Conservation (phyloP, 176 grass and related monocot species). For the Lolium multiflorum region DNA sequence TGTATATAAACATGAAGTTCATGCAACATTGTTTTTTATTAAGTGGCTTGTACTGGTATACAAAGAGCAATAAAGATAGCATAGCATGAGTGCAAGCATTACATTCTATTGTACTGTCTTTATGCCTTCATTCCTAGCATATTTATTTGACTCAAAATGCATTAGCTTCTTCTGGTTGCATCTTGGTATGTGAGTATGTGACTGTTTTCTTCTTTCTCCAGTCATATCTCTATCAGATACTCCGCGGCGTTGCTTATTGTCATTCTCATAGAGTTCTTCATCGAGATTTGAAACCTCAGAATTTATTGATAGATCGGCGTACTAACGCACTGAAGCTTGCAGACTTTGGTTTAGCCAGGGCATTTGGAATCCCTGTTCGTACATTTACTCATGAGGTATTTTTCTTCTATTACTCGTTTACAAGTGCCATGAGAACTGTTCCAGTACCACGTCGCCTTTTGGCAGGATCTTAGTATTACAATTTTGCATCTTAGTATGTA, state of each 20-base stretch:
- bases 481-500: not conserved
- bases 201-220: slow-evolving; percentile 59
- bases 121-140: slow-evolving; percentile 1
- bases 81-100: slow-evolving; percentile 1
- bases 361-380: slow-evolving; percentile 94
- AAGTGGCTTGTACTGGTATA: slow-evolving; percentile 15
- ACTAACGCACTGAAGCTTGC: slow-evolving; percentile 94
- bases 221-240: slow-evolving; percentile 96
- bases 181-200: slow-evolving; percentile 37
- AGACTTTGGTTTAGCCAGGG: slow-evolving; percentile 92
- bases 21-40: slow-evolving; percentile 25
- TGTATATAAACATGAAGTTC: slow-evolving; percentile 5
- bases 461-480: not conserved
- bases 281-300: slow-evolving; percentile 97
- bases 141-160: not conserved
- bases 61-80: not conserved
- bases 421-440: slow-evolving; percentile 5
- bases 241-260: slow-evolving; percentile 81
- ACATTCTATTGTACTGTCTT: slow-evolving; percentile 26
- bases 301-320: slow-evolving; percentile 88
- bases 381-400: slow-evolving; percentile 96
- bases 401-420: slow-evolving; percentile 31
- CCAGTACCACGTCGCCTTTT: not conserved
- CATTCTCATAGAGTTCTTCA: slow-evolving; percentile 97
- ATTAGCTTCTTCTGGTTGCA: slow-evolving; percentile 38